Evolutionary conservation across 2,329 filamentous ascomycete species (phyloP), one percentile per base, ranked within the genome.

Genomic region (Pseudogymnoascus sp.): DNA sequence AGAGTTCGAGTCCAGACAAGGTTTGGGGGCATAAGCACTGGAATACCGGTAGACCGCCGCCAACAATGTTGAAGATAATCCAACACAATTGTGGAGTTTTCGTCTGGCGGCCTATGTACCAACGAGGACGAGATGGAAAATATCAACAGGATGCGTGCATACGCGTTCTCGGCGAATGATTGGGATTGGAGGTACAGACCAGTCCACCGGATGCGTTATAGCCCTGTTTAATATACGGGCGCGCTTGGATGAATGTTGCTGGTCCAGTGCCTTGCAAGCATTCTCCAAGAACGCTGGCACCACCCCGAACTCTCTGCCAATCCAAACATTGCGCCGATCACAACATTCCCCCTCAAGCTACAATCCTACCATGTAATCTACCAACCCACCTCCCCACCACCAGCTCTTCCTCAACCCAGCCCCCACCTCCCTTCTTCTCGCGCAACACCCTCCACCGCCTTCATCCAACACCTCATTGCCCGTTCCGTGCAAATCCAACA

Each of bases 1-100:
- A 33, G 50, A 33, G 28, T 57, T 57, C 50, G 26, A 57, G 50
- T 57, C 26, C 6, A 33, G n/a, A 57, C 50, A 57, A 57, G 50
- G 50, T 57, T 57, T 57, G 26, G 50, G 50, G 50, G 50, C 50
- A 57, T 57, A 57, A 57, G n/a, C 50, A 57, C 50, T 6, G 28
- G 9, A 17, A 57, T 57, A 19, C 50, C 4, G 17, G 50, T 19
- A 33, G n/a, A 57, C 50, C 50, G 50, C 50, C 26, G 9, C 50
- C 50, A 57, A 57, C 50, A 33, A 7, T 6, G 50, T 6, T 57
- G 50, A 57, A 57, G 50, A 57, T 19, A 13, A 19, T 7, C 47
- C 50, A 57, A 57, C 23, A 33, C 9, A 57, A 33, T n/a, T 19
- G 50, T 57, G 50, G 50, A 19, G n/a, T 33, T 33, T 19, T 13